phyloP scores from a whole-genome alignment of 306 rosid species.

The Chamaecrista fasciculata region DNA sequence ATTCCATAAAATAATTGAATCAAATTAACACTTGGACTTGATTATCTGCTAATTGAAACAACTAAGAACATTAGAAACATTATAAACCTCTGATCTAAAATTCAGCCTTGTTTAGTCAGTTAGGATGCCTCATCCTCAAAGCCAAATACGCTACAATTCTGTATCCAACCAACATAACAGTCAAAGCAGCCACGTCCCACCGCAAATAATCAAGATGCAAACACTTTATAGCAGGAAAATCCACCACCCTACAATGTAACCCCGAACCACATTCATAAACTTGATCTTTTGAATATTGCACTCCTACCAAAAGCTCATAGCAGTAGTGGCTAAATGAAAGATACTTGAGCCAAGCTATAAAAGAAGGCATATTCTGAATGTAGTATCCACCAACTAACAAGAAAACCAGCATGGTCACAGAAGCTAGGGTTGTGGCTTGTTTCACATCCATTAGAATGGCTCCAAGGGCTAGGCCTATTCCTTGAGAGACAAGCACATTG shows the following conservation, averaged over 20 bases:
- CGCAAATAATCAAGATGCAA: conserved; percentile 40
- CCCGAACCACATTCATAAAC: conserved; percentile 39
- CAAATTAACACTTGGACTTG: conserved; percentile 12
- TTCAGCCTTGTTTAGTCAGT: conserved; percentile 34
- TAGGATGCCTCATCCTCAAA: conserved; percentile 46
- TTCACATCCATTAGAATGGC: conserved; percentile 72
- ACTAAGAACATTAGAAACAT: neutral
- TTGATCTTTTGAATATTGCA: conserved; percentile 49
- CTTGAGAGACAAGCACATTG: conserved; percentile 74
- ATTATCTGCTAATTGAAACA: neutral
- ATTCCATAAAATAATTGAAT: conserved; percentile 12
- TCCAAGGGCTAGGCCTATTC: conserved; percentile 79
- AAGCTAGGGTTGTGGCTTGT: conserved; percentile 62
- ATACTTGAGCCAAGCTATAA: conserved; percentile 76
- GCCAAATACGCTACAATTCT: conserved; percentile 55
- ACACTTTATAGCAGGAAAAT: conserved; percentile 46
- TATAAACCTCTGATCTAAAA: neutral
- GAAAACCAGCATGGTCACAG: conserved; percentile 67
- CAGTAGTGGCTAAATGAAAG: conserved; percentile 57
- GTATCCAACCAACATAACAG: conserved; percentile 52
- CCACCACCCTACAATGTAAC: conserved; percentile 35
- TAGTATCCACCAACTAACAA: conserved; percentile 71
- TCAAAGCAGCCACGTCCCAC: conserved; percentile 56
- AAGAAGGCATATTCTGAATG: conserved; percentile 58
- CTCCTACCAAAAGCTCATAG: conserved; percentile 58